phyloP scores from a whole-genome alignment of 768 basidiomycete genomes.

The Lanmaoa pseudosensibilis region DNA sequence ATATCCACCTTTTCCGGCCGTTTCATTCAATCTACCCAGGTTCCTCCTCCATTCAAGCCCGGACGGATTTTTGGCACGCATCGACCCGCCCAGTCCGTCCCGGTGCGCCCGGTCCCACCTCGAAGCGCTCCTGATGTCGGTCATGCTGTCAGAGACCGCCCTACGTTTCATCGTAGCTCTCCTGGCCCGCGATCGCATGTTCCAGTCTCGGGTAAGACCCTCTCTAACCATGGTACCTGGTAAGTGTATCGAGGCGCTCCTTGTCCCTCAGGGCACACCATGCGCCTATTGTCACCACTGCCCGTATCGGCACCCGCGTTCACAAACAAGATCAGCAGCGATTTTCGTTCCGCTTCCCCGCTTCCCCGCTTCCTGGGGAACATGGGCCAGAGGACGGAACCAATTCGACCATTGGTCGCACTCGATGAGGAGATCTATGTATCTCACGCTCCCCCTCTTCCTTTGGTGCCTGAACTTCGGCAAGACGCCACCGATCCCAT shows the following conservation, averaged over 20 bases:
- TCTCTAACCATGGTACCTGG: neutral
- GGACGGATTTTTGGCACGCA: neutral
- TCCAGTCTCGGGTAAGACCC: conserved; percentile 16
- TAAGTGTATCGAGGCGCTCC: conserved; percentile 7
- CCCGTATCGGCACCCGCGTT: neutral
- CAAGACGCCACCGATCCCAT: neutral
- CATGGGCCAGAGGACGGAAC: neutral
- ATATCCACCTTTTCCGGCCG: conserved; percentile 1
- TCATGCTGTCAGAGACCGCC: neutral
- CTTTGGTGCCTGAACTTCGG: neutral
- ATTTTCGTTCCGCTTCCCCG: neutral
- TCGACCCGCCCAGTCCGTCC: conserved; percentile 4
- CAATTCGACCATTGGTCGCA: conserved; percentile 10
- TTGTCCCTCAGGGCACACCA: conserved; percentile 5
- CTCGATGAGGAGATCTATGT: neutral
- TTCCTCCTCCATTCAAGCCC: neutral
- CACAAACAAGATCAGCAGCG: neutral
- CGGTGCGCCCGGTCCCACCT: neutral
- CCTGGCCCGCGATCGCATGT: conserved; percentile 1
- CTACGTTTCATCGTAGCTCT: conserved; percentile 5
- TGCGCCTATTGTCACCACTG: neutral
- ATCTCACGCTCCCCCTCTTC: neutral
- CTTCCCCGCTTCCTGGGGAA: neutral
- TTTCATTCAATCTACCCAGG: too few relatives aligned
- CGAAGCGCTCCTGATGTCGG: neutral